These are phyloP conservation scores for Eucalyptus tenuipes DNA, from an alignment of 345 rosid genomes.

Conservation along the genomic window DNA sequence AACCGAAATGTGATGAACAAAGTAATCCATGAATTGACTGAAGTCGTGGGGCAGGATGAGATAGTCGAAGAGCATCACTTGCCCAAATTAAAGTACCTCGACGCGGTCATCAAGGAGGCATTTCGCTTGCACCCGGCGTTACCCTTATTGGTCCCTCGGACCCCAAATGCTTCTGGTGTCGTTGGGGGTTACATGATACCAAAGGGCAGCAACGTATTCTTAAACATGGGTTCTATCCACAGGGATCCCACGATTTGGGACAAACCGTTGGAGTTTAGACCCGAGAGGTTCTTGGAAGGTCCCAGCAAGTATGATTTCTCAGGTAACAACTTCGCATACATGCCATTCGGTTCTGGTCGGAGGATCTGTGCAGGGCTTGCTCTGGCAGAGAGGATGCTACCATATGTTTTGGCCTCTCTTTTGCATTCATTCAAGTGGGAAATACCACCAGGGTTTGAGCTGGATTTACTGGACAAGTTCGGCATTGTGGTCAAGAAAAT, in stretches of 20 bases:
- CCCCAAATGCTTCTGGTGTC: background rate
- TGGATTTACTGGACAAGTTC: background rate
- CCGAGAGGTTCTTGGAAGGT: background rate
- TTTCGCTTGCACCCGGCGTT: background rate
- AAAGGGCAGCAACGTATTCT: background rate
- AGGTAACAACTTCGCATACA: background rate
- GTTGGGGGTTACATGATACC: background rate
- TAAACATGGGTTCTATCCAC: background rate
- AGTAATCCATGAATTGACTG: background rate
- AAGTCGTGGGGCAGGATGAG: background rate
- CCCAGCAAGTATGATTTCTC: background rate
- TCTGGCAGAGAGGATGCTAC: background rate
- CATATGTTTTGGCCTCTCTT: background rate
- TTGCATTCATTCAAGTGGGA: background rate
- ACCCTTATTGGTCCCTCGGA: background rate
- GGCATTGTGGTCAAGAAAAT: background rate
- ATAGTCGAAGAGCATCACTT: background rate
- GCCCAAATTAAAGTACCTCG: background rate
- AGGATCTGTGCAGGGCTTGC: background rate
- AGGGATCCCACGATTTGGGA: background rate
- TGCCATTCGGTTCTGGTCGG: background rate
- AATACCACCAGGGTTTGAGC: background rate
- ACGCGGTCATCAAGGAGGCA: background rate
- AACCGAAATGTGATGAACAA: slow-evolving; percentile 5
- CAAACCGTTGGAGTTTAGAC: background rate